Evolutionary conservation across 75 land plant species (phyloP), one percentile per base, ranked within the genome.

Genomic region (Pinus tabuliformis): DNA sequence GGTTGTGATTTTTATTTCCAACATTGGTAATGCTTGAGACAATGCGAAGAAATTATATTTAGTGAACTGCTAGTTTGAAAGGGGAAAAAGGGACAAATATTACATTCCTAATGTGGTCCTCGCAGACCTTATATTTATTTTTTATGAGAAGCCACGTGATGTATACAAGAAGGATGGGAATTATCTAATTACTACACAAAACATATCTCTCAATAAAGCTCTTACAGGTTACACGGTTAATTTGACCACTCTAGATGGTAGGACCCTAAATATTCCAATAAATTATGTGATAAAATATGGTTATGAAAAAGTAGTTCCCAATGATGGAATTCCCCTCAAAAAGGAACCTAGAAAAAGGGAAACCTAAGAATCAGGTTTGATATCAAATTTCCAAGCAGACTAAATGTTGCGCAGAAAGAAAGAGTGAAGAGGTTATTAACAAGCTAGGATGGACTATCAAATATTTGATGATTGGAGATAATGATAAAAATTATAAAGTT

Each of bases 71-170:
- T 26, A 26, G 26, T 26, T 26, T 26, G 26, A 26, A 26, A 26
- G 26, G 96, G 96, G 91, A 93, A 73, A 91, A 89, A 60, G 95
- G 95, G 3, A 92, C 95, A n/a, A 92, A 92, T 75, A 92, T 92
- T 58, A 92, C 95, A 3, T 92, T 92, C 78, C 90, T 14, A 81
- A 83, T 65, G 81, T 91, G 11, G 74, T 91, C n/a, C 85, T 94
- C 30, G 83, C 94, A 3, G 96, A 93, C 64, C 81, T 93, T 5
- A 85, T 93, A 12, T 93, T 93, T 82, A 82, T 93, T 24, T 79
- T 93, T 18, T 94, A 93, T 75, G 96, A 93, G 82, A 93, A 85
- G 80, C 94, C 94, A 0, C 96, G 91, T 73, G 79, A 78, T 39
- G 79, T 77, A 14, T 93, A 82, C 79, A 93, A 87, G 57, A 81